Evolutionary conservation across 2,329 filamentous ascomycete species (phyloP).

Genomic region (Phialophora tarda): DNA sequence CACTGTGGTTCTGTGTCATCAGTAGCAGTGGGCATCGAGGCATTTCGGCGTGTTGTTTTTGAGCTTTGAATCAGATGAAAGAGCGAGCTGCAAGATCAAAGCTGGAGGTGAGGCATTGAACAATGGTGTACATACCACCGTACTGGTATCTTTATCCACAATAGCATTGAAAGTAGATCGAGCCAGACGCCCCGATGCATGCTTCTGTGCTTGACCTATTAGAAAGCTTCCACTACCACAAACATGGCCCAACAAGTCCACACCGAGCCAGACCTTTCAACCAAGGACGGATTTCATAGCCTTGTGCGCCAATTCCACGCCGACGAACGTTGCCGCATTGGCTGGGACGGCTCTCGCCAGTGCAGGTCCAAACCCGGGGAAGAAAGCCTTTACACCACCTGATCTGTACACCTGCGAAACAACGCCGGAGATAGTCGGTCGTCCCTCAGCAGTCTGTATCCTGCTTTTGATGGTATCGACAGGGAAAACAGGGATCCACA

Average conservation of each 20-base stretch:
- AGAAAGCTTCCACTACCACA: background rate
- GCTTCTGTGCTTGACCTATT: background rate
- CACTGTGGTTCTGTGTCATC: too few relatives aligned
- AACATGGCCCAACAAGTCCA: background rate
- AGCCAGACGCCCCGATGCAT: background rate
- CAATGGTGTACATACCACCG: background rate
- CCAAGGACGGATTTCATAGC: slow-evolving; percentile 56
- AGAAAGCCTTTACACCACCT: slow-evolving; percentile 90
- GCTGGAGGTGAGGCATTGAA: background rate
- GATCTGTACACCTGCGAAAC: slow-evolving; percentile 80
- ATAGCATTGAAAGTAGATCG: background rate
- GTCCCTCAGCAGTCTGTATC: slow-evolving; percentile 87
- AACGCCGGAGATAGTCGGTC: slow-evolving; percentile 78
- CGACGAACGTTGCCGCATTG: slow-evolving; percentile 87
- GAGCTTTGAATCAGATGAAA: background rate
- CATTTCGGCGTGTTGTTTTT: too few relatives aligned
- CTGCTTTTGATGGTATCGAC: slow-evolving; percentile 95
- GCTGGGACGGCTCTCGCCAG: slow-evolving; percentile 91
- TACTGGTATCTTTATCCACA: background rate
- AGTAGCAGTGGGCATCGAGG: too few relatives aligned
- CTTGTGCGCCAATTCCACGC: slow-evolving; percentile 58
- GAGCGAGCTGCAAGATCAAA: background rate
- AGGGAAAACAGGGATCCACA: slow-evolving; percentile 99
- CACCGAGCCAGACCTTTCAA: slow-evolving; percentile 24
- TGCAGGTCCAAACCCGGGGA: slow-evolving; percentile 93